Evolutionary conservation across 2,329 filamentous ascomycete species (phyloP), one percentile per base, ranked within the genome.

Genomic region (Neopestalotiopsis rosae): DNA sequence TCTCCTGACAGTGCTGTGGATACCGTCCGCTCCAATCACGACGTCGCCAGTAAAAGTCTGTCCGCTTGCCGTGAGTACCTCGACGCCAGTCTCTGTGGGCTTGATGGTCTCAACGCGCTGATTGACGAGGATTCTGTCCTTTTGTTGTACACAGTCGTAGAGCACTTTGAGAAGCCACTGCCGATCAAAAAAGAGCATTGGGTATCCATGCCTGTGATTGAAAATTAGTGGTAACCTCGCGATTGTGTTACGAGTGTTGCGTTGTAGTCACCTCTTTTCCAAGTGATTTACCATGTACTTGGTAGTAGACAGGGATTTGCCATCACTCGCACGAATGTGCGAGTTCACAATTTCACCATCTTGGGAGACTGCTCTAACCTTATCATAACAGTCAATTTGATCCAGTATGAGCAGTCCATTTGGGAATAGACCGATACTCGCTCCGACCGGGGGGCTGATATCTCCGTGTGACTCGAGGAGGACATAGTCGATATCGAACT

Each of bases 381-480:
- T 38, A 38, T 79, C 73, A 42, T 78, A 79, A 24, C 76, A 73
- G 1, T 84, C 86, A 0, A 89, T 73, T 72, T 89, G 87, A 64
- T 88, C 86, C 0, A 88, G 73, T 7, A 88, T 82, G 0, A 82
- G 78, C 4, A 76, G 68, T 0, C 83, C 83, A 24, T 83, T 79
- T 0, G 86, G 78, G 0, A 80, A 69, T 0, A 88, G 71, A 1
- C 79, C 84, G 38, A 89, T 85, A 3, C 80, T 82, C 0, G 85
- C 85, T 0, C 87, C 87, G 0, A 83, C 76, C 24, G 81, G 76
- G 0, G 86, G 85, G 0, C 81, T 81, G 28, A 88, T 81, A 0
- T 79, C 74, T 0, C 69, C 34, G 61, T 83, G 76, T 0, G 77
- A 75, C 70, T 89, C 86, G 0, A 89, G 78, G 0, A 89, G 68